Evolutionary conservation across 495 filamentous ascomycete genomes (phyloP).

Genomic region (Jackrogersella multiformis): DNA sequence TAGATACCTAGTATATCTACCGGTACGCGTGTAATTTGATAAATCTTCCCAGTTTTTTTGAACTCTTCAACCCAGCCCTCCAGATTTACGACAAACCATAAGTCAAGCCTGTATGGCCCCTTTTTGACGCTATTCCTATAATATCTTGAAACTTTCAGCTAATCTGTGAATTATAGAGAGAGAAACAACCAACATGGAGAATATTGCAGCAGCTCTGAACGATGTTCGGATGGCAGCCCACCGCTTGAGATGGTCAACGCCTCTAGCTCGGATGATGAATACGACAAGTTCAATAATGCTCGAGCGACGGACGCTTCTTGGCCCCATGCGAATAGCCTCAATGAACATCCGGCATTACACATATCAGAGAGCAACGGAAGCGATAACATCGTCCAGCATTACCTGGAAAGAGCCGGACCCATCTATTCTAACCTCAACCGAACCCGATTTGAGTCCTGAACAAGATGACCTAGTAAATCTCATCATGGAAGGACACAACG

Average conservation of each 20-base stretch:
- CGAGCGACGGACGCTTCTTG: background rate
- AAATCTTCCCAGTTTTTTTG: no score
- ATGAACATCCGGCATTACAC: background rate
- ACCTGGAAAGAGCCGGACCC: no score
- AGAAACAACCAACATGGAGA: background rate
- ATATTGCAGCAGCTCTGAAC: background rate
- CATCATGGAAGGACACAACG: constrained; percentile 59
- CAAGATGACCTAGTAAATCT: constrained; percentile 59
- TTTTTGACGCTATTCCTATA: background rate
- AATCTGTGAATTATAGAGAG: background rate
- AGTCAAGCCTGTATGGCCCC: background rate
- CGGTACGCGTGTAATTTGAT: no score
- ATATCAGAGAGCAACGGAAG: background rate
- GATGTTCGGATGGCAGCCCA: background rate
- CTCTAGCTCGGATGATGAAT: background rate
- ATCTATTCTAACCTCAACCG: no score
- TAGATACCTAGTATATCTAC: no score
- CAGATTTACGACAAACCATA: no score
- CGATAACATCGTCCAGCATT: background rate
- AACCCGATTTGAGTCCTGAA: constrained; percentile 52
- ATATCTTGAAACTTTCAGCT: background rate
- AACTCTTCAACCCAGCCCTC: no score
- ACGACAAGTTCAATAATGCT: background rate
- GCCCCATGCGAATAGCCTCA: background rate
- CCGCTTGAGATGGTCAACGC: background rate